phyloP scores from a whole-genome alignment of 1,284 basidiomycete genomes.

The Sanghuangporus baumii region DNA sequence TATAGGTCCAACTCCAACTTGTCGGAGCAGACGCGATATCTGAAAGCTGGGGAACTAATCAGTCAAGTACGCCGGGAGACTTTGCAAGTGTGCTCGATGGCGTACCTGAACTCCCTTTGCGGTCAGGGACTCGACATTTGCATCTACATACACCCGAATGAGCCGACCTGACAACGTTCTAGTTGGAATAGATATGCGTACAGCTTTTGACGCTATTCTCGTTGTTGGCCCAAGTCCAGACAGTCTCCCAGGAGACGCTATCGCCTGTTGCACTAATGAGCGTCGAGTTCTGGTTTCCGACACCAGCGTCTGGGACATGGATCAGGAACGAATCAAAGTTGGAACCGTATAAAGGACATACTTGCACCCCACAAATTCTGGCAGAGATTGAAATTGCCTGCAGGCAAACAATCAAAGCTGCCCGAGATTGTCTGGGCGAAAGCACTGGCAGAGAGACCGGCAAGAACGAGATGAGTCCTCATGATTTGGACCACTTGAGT shows the following conservation, averaged over 20 bases:
- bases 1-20: constrained; percentile 46
- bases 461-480: constrained; percentile 1
- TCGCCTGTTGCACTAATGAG: constrained; percentile 36
- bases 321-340: background rate
- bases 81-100: background rate
- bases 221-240: constrained; percentile 49
- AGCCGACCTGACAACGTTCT: background rate
- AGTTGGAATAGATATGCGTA: constrained; percentile 24
- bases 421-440: constrained; percentile 35
- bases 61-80: background rate
- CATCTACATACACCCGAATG: constrained; percentile 26
- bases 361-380: constrained; percentile 51
- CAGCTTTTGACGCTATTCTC: constrained; percentile 53
- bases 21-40: constrained; percentile 42
- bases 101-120: constrained; percentile 45
- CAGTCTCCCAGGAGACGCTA: constrained; percentile 47
- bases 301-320: constrained; percentile 32
- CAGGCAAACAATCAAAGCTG: constrained; percentile 38
- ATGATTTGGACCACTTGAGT: background rate
- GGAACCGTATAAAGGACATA: constrained; percentile 23
- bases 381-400: constrained; percentile 46
- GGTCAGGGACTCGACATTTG: constrained; percentile 39
- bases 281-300: constrained; percentile 46
- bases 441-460: constrained; percentile 21
- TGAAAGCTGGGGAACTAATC: constrained; percentile 29